These are phyloP conservation scores for Ustulina deusta DNA, from an alignment of 2,329 filamentous ascomycete species.

Conservation along the genomic window DNA sequence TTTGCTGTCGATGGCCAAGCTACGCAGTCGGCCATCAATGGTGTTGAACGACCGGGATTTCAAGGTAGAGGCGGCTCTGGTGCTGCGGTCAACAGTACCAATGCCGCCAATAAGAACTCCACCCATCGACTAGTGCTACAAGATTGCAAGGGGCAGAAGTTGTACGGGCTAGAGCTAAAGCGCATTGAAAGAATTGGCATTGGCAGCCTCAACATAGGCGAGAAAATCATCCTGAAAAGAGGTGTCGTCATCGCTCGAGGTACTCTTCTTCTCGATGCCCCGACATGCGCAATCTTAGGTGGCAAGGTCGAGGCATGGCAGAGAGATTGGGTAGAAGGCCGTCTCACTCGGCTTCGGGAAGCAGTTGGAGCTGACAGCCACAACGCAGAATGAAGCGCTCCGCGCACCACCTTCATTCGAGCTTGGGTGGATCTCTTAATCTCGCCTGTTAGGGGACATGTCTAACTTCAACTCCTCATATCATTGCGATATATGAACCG, in stretches of 20 bases:
- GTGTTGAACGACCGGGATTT: constrained; percentile 24
- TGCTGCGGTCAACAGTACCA: constrained; percentile 37
- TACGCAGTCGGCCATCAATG: constrained; percentile 36
- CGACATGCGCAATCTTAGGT: constrained; percentile 77
- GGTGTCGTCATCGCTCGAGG: constrained; percentile 77
- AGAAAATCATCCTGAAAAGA: constrained; percentile 80
- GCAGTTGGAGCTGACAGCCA: constrained; percentile 59
- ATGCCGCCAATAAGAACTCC: constrained; percentile 58
- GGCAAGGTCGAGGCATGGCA: constrained; percentile 88
- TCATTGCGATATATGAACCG: neutral
- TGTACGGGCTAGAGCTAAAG: constrained; percentile 79
- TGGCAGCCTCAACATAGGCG: constrained; percentile 76
- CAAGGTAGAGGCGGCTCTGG: constrained; percentile 31
- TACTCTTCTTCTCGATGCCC: constrained; percentile 80
- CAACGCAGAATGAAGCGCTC: constrained; percentile 26
- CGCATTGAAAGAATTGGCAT: constrained; percentile 74
- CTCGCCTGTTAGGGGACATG: no score
- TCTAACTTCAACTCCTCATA: constrained; percentile 6
- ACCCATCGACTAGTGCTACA: constrained; percentile 87
- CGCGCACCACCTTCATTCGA: neutral
- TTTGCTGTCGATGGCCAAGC: constrained; percentile 53
- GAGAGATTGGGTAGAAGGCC: constrained; percentile 77
- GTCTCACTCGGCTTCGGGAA: constrained; percentile 76
- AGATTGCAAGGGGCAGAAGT: constrained; percentile 76
- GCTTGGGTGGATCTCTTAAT: constrained; percentile 1